Conservation (phyloP, 2,329 filamentous ascomycete genomes). For the Teratosphaeria viscida region DNA sequence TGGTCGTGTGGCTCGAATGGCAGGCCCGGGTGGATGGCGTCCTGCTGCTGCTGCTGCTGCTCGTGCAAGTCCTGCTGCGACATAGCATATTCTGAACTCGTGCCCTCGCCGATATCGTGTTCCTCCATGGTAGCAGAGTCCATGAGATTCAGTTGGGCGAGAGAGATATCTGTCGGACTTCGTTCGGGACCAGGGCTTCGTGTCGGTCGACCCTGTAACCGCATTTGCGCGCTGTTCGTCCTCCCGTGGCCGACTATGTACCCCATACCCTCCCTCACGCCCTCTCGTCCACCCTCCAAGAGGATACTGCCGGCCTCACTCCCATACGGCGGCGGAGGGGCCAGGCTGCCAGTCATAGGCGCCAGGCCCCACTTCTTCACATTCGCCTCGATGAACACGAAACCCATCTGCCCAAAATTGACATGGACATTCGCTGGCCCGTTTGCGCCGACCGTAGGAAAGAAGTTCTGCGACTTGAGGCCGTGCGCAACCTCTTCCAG, state of each 20-base stretch:
- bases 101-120: conserved; percentile 52
- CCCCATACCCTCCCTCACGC: conserved; percentile 43
- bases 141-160: conserved; percentile 71
- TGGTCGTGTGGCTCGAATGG: conserved; percentile 24
- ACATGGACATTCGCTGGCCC: conserved; percentile 88
- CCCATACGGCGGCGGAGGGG: conserved; percentile 90
- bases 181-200: conserved; percentile 81
- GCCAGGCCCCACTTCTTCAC: conserved; percentile 99
- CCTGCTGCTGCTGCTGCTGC: conserved; percentile 1
- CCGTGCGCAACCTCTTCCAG: conserved; percentile 90
- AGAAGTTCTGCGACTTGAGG: conserved; percentile 90
- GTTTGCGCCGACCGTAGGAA: conserved; percentile 92
- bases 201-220: conserved; percentile 54
- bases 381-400: conserved; percentile 98
- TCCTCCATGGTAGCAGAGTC: conserved; percentile 42
- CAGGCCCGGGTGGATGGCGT: conserved; percentile 15
- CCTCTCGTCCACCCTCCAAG: conserved; percentile 63
- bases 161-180: conserved; percentile 90
- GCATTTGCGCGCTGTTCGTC: conserved; percentile 67
- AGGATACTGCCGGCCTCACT: conserved; percentile 95
- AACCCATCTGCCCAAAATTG: conserved; percentile 95
- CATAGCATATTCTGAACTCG: conserved; percentile 36
- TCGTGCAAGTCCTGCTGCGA: conserved; percentile 6
- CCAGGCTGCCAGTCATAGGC: conserved; percentile 88
- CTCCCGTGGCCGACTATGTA: conserved; percentile 57